Evolutionary conservation across 2,329 filamentous ascomycete species (phyloP).

Genomic region (Xylaria sp.): DNA sequence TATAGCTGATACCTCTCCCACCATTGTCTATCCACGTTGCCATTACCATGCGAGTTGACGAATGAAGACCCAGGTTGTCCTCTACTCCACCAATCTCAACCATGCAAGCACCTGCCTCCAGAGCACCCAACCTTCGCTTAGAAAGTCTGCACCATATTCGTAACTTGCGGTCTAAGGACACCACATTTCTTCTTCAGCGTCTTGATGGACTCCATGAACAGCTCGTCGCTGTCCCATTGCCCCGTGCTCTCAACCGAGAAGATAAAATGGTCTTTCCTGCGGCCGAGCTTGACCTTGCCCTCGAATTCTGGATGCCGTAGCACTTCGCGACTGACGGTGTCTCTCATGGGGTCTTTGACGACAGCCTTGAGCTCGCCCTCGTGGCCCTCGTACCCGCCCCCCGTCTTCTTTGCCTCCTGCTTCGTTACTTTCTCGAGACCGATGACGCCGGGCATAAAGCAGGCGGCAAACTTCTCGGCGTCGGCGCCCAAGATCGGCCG

Average conservation of each 20-base stretch:
- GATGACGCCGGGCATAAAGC: constrained; percentile 91
- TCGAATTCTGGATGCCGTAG: constrained; percentile 91
- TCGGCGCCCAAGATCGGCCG: constrained; percentile 85
- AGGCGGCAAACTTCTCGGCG: constrained; percentile 85
- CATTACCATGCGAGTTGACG: neutral
- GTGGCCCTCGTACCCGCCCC: constrained; percentile 73
- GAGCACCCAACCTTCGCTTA: constrained; percentile 18
- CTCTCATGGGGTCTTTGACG: constrained; percentile 85
- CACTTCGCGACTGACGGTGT: constrained; percentile 93
- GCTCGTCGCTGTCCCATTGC: constrained; percentile 90
- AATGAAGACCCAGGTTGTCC: no score
- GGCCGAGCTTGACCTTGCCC: constrained; percentile 91
- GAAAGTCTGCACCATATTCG: constrained; percentile 60
- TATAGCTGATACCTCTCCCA: neutral
- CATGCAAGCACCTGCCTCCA: neutral
- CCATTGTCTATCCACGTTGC: neutral
- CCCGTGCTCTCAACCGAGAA: constrained; percentile 94
- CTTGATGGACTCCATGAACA: constrained; percentile 90
- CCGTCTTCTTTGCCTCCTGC: constrained; percentile 64
- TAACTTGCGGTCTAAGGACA: constrained; percentile 72
- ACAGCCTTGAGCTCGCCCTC: constrained; percentile 86
- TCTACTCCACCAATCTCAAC: neutral
- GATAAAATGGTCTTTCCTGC: constrained; percentile 94
- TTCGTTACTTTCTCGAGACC: constrained; percentile 73
- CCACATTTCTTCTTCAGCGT: constrained; percentile 85